Evolutionary conservation across 495 filamentous ascomycete species (phyloP).

Genomic region (Chaetomium tenue): DNA sequence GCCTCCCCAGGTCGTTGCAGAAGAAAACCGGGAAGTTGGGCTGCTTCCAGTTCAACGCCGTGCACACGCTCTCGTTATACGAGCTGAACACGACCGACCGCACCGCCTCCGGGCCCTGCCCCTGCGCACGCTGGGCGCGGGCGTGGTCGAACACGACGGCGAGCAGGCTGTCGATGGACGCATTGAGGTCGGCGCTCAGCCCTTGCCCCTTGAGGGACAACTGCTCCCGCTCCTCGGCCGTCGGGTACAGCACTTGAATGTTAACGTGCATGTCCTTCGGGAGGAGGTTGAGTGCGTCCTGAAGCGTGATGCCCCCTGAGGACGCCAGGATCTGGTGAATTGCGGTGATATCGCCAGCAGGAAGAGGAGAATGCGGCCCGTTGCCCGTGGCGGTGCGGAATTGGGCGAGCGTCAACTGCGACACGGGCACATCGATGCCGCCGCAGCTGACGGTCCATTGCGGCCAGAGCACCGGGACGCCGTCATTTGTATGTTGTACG

Average conservation of each 20-base stretch:
- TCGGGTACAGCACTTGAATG: conserved; percentile 82
- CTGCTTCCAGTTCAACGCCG: conserved; percentile 97
- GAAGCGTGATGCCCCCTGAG: conserved; percentile 66
- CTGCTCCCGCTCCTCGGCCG: conserved; percentile 61
- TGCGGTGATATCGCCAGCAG: conserved; percentile 57
- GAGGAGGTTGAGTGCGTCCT: conserved; percentile 69
- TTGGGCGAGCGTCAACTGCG: conserved; percentile 68
- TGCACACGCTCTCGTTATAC: conserved; percentile 85
- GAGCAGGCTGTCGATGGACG: conserved; percentile 78
- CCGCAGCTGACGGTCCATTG: conserved; percentile 74
- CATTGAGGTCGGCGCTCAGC: conserved; percentile 79
- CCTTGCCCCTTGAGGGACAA: conserved; percentile 55
- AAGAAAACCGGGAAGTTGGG: conserved; percentile 96
- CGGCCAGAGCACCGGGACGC: conserved; percentile 81
- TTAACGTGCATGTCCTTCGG: conserved; percentile 79
- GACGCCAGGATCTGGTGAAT: conserved; percentile 67
- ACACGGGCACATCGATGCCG: conserved; percentile 78
- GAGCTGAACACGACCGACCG: conserved; percentile 89
- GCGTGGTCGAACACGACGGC: conserved; percentile 89
- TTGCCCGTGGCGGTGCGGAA: conserved; percentile 64
- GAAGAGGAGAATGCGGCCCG: conserved; percentile 46
- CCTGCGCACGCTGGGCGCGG: conserved; percentile 63
- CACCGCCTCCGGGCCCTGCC: conserved; percentile 59
- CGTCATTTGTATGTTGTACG: conserved; percentile 85
- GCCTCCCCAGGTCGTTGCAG: conserved; percentile 82